These are phyloP conservation scores for Stereocaulon alpinum DNA, from an alignment of 495 filamentous ascomycete genomes.

Conservation along the genomic window DNA sequence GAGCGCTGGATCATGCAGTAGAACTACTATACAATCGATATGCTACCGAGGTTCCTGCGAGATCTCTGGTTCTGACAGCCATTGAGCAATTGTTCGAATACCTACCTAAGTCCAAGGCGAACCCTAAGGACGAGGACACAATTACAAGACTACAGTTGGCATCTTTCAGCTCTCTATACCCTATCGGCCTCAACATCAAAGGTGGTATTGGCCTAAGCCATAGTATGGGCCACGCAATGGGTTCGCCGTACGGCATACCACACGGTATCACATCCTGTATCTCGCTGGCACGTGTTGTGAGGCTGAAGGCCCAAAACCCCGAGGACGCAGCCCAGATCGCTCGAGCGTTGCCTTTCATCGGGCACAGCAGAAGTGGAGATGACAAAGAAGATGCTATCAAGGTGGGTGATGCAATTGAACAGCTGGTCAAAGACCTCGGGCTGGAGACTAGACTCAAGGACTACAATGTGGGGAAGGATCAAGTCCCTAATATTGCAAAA, in stretches of 20 bases:
- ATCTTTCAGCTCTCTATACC: conserved; percentile 33
- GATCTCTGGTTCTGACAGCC: conserved; percentile 29
- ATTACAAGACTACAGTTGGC: conserved; percentile 39
- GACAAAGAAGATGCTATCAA: conserved; percentile 20
- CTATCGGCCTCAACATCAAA: conserved; percentile 34
- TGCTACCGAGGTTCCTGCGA: conserved; percentile 36
- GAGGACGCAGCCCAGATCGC: conserved; percentile 36
- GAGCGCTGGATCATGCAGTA: conserved; percentile 41
- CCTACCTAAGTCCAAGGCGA: conserved; percentile 31
- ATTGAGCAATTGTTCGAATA: conserved; percentile 31
- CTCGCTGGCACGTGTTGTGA: conserved; percentile 36
- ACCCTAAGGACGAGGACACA: conserved; percentile 32
- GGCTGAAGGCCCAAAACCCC: conserved; percentile 31
- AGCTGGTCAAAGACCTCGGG: conserved; percentile 32
- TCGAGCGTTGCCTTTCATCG: conserved; percentile 31
- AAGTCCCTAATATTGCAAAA: conserved; percentile 12
- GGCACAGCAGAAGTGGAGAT: conserved; percentile 27
- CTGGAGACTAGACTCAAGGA: conserved; percentile 19
- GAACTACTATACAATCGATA: conserved; percentile 40
- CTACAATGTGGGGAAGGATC: conserved; percentile 15
- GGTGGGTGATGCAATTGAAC: conserved; percentile 18
- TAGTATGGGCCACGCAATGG: conserved; percentile 38
- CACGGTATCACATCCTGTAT: conserved; percentile 41
- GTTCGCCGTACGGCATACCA: conserved; percentile 40
- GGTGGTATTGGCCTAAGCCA: conserved; percentile 37